Evolutionary conservation across 2,329 filamentous ascomycete genomes (phyloP), one percentile per base, ranked within the genome.

Genomic region (Diatrype stigma): DNA sequence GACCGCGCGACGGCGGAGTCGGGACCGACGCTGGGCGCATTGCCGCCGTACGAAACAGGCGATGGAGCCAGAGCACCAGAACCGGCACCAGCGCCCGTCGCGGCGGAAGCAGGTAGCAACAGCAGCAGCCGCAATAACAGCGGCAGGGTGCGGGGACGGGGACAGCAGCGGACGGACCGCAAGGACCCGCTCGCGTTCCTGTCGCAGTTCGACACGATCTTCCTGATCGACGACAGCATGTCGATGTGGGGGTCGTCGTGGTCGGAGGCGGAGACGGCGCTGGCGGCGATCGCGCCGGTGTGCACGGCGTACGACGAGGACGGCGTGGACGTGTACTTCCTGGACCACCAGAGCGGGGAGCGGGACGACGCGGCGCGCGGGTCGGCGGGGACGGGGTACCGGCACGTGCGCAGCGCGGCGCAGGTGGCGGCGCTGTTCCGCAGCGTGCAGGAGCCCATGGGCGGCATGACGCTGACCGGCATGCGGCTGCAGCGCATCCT

Each of bases 301-400:
- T 93, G 90, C 70, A 89, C 89, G 0, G 66, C 75, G 3, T 84
- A 87, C 67, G 92, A 96, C 65, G 70, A 74, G 0, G 88, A 96
- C 67, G 92, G 92, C 23, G 85, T 96, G 59, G 92, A 96, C 64
- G 75, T 96, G 56, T 90, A 88, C 76, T 96, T 96, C 68, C 75
- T 96, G 37, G 96, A 96, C 70, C 79, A 86, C 64, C 61, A 65
- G 34, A 73, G 54, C 0, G 72, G 75, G 28, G 56, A 57, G 3
- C 49, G 47, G 11, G 32, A 47, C 3, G 55, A 62, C 7, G 37
- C n/a, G n/a, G n/a, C n/a, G n/a, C n/a, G n/a, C 3, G 64, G 66
- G 11, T 67, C 73, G 48, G 67, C 73, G 2, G 66, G 70, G 0
- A 72, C 74, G 1, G 80, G 80, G 7, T 91, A 88, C 70, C 75